Evolutionary conservation across 2,329 filamentous ascomycete species (phyloP), one percentile per base, ranked within the genome.

Genomic region (Colletotrichum nymphaeae): DNA sequence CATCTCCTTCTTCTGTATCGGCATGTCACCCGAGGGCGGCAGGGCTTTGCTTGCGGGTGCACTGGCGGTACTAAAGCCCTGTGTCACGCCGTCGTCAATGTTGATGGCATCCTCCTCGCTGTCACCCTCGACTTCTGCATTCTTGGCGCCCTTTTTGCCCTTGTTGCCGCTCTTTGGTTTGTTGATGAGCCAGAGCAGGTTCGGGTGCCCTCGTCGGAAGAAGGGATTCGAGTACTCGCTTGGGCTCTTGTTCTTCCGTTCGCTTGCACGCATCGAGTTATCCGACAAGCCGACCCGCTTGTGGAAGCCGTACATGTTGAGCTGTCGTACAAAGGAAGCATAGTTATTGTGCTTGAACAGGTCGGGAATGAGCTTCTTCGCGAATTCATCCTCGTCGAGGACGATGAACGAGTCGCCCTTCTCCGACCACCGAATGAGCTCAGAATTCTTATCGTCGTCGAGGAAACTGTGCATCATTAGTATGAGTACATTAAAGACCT

Each of bases 291-390:
- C 94, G 4, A 97, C 94, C 55, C 94, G 93, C 86, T 99, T 99
- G 87, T 99, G 97, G 79, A 99, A 99, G 75, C 97, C 95, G 82
- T 98, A 98, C 88, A 98, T 98, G 83, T 98, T 98, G 75, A 98
- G 88, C 81, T 98, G 95, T 46, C 95, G 93, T 68, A 98, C 95
- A 81, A 98, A 98, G 76, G 95, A 98, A 59, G 95, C 95, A 83
- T 98, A 98, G 82, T 98, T 98, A 88, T 96, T 98, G 85, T 99
- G 97, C 84, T 99, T 99, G 89, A 99, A 99, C 75, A 98, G 92
- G 83, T 98, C 97, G 1, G 97, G 97, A 28, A 99, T 94, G 77
- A 99, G 93, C 49, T 94, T 95, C 84, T 98, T 98, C 24, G 97
- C 98, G 80, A 99, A 99, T 84, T 98, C 96, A 80, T 99, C 97